These are phyloP conservation scores for Cyclocybe aegerita DNA, from an alignment of 768 basidiomycete genomes.

Conservation along the genomic window DNA sequence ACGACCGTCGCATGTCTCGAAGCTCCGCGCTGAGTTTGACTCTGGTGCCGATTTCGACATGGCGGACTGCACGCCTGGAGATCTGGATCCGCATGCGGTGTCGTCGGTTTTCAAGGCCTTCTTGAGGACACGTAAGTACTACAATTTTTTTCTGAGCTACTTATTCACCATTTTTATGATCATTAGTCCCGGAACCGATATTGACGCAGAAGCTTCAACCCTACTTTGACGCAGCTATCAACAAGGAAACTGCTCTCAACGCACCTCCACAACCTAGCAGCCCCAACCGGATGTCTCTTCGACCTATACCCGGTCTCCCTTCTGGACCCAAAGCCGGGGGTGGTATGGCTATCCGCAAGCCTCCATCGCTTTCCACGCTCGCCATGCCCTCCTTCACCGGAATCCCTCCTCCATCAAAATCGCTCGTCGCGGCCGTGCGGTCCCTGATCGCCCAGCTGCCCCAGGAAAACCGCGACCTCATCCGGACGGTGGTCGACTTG, in stretches of 20 bases:
- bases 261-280: slow-evolving; percentile 13
- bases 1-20: slow-evolving; percentile 75
- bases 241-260: slow-evolving; percentile 47
- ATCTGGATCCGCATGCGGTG: slow-evolving; percentile 93
- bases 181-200: slow-evolving; percentile 81
- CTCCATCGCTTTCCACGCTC: slow-evolving; percentile 78
- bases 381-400: slow-evolving; percentile 68
- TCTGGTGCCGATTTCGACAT: slow-evolving; percentile 88
- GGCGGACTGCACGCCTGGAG: slow-evolving; percentile 72
- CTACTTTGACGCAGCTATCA: slow-evolving; percentile 77
- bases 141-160: not conserved
- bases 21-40: slow-evolving; percentile 80
- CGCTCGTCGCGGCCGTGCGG: slow-evolving; percentile 56
- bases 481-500: slow-evolving; percentile 78
- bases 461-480: slow-evolving; percentile 78
- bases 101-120: slow-evolving; percentile 92
- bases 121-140: slow-evolving; percentile 81
- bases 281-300: slow-evolving; percentile 1
- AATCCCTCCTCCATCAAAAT: slow-evolving; percentile 58
- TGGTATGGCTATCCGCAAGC: slow-evolving; percentile 53
- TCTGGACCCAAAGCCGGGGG: slow-evolving; percentile 34
- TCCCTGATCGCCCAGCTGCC: slow-evolving; percentile 71
- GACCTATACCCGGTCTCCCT: slow-evolving; percentile 28
- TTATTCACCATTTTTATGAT: slow-evolving; percentile 6
- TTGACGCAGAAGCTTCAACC: slow-evolving; percentile 71